phyloP scores from a whole-genome alignment of 2,329 filamentous ascomycete species.

The Cercospora sojina region DNA sequence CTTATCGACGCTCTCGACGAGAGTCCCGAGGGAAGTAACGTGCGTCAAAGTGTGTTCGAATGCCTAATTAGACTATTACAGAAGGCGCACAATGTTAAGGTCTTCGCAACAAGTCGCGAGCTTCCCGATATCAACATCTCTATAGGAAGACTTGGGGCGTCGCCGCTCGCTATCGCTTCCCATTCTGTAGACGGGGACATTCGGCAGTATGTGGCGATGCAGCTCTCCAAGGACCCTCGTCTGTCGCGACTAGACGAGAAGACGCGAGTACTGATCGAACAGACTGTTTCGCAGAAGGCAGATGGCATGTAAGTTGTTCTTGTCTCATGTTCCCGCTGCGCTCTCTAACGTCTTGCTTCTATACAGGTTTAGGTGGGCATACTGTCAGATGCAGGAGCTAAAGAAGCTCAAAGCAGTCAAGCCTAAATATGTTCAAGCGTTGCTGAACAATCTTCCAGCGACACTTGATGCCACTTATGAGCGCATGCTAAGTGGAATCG shows the following conservation, averaged over 20 bases:
- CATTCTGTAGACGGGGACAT: constrained; percentile 20
- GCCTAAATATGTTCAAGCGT: too few relatives aligned
- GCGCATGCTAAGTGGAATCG: too few relatives aligned
- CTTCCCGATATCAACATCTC: constrained; percentile 14
- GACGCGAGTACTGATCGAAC: constrained; percentile 19
- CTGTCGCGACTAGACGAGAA: constrained; percentile 7
- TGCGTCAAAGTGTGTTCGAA: constrained; percentile 17
- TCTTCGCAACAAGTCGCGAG: constrained; percentile 28
- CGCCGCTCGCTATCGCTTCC: constrained; percentile 8
- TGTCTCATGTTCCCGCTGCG: background rate
- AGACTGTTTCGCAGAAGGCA: constrained; percentile 18
- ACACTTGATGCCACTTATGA: too few relatives aligned
- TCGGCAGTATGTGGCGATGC: constrained; percentile 16
- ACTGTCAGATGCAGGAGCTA: constrained; percentile 12
- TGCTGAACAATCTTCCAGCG: too few relatives aligned
- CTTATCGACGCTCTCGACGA: constrained; percentile 40
- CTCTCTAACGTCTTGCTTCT: background rate
- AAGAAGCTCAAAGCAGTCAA: too few relatives aligned
- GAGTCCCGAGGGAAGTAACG: constrained; percentile 26
- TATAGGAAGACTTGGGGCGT: constrained; percentile 14
- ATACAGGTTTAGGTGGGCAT: constrained; percentile 23
- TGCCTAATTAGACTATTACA: constrained; percentile 19
- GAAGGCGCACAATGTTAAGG: constrained; percentile 18
- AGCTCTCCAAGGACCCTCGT: constrained; percentile 15
- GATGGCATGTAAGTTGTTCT: constrained; percentile 27